Base-by-base conservation (phyloP, 2,329 filamentous ascomycete species). In the Xylariales sp. region DNA sequence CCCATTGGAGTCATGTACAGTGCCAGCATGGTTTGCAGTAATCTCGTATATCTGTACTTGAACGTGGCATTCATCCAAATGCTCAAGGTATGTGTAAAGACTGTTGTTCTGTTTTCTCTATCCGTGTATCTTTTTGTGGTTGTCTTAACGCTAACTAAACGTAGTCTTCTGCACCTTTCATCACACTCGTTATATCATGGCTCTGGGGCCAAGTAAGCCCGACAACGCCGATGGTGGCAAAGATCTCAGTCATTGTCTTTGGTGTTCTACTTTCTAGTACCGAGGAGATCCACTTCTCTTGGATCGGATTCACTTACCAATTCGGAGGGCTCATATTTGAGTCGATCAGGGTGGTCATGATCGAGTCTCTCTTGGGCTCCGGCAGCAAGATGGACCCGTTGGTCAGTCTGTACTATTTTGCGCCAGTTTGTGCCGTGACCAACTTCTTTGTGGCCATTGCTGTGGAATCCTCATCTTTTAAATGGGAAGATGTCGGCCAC, bases 371-470 rank as follows among this genome's bases (percentile, higher is more conserved):
- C 36, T 86, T 81, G 56, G 81, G 75, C 23, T 75, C 84, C 35
- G 85, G 88, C 31, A 61, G 85, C 66, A 88, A 87, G 69, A 93
- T 94, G 88, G 86, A 93, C 55, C 87, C 88, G 24, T 74, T 95
- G 23, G 87, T 93, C 44, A 88, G 85, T 21, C 75, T 94, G 16
- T 94, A 94, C 73, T 94, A 94, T 70, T 94, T 88, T 57, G 88
- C 88, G 1, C 88, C 88, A 5, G 81, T 88, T 33, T 94, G 88
- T 63, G 85, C 86, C 33, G 63, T 83, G 52, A 88, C 89, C 81
- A 94, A 94, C 65, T 69, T 83, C 40, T 50, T 83, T 24, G 78
- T 88, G 23, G 45, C 47, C 18, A 38, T 40, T 29, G 21, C 24
- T 10, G 44, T 34, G 4, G 50, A 45, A 16, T 47, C 46, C 47